phyloP scores from a whole-genome alignment of 2,329 filamentous ascomycete species.

The Nemania diffusa region DNA sequence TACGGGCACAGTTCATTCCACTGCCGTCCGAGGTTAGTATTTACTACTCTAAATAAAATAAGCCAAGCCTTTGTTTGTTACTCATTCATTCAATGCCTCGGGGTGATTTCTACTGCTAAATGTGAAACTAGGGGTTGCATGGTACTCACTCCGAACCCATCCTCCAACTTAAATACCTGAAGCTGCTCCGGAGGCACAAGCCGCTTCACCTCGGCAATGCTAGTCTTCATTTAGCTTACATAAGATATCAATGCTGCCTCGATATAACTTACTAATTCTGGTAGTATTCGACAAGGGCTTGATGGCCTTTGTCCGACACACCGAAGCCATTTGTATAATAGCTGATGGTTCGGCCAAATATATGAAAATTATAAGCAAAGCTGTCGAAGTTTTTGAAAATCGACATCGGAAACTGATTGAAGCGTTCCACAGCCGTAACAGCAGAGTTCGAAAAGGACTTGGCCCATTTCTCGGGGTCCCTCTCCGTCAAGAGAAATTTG shows the following conservation, averaged over 20 bases:
- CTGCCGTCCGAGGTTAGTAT: conserved; percentile 7
- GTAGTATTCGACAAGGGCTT: conserved; percentile 41
- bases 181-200: conserved; percentile 44
- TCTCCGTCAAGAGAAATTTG: conserved; percentile 52
- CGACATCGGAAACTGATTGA: conserved; percentile 43
- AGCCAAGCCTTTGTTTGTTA: too few species aligned
- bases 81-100: neutral
- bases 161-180: conserved; percentile 45
- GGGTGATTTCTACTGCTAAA: neutral
- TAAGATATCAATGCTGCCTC: neutral
- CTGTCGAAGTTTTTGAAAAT: conserved; percentile 44
- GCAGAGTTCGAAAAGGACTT: conserved; percentile 48
- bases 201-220: conserved; percentile 46
- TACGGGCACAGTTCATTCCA: conserved; percentile 45
- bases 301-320: conserved; percentile 34
- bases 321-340: conserved; percentile 40
- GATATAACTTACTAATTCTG: conserved; percentile 41
- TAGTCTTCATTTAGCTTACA: conserved; percentile 20
- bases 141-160: conserved; percentile 37
- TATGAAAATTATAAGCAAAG: conserved; percentile 22
- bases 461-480: conserved; percentile 51
- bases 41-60: neutral
- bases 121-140: neutral
- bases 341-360: conserved; percentile 13
- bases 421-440: conserved; percentile 18